A percentile compares a stretch with the other conserved stretches of the same genome.
These are phyloP conservation scores for Penicillium egyptiacum DNA, from an alignment of 495 filamentous ascomycete genomes.

Conservation along the genomic window DNA sequence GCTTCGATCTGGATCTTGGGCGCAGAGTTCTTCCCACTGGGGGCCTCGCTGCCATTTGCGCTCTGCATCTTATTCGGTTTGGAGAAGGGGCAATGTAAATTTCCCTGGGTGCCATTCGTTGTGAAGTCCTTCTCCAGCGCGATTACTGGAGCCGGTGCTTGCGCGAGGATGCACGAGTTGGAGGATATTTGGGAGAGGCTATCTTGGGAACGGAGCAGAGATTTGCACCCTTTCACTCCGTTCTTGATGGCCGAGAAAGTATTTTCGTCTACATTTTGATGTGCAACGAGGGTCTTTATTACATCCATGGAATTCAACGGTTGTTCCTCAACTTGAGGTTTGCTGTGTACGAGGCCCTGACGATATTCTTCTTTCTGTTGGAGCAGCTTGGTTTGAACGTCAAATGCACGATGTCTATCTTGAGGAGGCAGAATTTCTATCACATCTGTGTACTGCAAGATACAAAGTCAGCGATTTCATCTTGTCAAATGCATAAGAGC, in stretches of 20 bases:
- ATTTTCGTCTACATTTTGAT: constrained; percentile 47
- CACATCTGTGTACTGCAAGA: constrained; percentile 23
- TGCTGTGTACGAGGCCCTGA: constrained; percentile 33
- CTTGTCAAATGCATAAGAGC: constrained; percentile 12
- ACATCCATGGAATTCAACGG: constrained; percentile 43
- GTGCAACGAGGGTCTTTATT: constrained; percentile 46
- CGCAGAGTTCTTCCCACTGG: constrained; percentile 26
- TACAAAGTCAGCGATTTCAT: constrained; percentile 25
- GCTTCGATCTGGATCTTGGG: constrained; percentile 32
- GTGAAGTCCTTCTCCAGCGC: constrained; percentile 49
- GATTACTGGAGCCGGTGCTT: constrained; percentile 34
- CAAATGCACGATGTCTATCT: constrained; percentile 34
- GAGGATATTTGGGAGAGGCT: constrained; percentile 27
- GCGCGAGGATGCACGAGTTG: constrained; percentile 43
- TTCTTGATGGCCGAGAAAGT: constrained; percentile 39
- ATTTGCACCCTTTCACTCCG: constrained; percentile 43
- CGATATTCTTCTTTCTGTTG: constrained; percentile 33
- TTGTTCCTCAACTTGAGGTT: constrained; percentile 29
- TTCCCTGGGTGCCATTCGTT: constrained; percentile 44
- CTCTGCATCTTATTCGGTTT: constrained; percentile 31
- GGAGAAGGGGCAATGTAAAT: constrained; percentile 48
- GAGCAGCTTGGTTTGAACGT: constrained; percentile 36
- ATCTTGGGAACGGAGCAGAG: constrained; percentile 35
- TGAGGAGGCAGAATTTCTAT: constrained; percentile 26
- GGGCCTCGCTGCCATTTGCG: constrained; percentile 27